phyloP scores from a whole-genome alignment of 164 flowering plant genomes.

The Kingdonia uniflora region DNA sequence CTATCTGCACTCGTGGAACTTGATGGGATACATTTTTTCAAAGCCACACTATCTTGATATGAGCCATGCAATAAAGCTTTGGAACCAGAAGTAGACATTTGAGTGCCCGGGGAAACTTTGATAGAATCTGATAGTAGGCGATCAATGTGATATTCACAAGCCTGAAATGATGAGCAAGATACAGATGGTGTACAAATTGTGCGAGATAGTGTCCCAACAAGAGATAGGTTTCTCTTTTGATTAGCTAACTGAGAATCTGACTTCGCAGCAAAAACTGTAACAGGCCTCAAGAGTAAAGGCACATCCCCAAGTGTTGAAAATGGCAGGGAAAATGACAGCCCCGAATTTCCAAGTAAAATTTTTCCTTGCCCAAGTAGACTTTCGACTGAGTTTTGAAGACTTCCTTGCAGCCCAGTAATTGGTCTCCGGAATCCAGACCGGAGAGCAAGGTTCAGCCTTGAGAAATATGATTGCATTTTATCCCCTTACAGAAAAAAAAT shows the following conservation, averaged over 20 bases:
- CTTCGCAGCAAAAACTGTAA: conserved; percentile 28
- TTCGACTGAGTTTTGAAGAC: conserved; percentile 28
- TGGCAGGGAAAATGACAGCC: conserved; percentile 25
- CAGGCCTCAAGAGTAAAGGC: conserved; percentile 27
- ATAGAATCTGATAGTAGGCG: conserved; percentile 23
- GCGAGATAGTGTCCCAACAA: conserved; percentile 67
- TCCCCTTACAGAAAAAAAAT: conserved; percentile 25
- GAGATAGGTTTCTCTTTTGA: conserved; percentile 36
- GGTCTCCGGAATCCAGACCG: conserved; percentile 27
- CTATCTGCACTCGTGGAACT: conserved; percentile 23
- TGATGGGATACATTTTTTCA: conserved; percentile 22
- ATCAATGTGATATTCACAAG: conserved; percentile 60
- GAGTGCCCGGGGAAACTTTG: conserved; percentile 9
- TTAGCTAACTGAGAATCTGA: conserved; percentile 35
- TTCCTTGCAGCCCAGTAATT: conserved; percentile 26
- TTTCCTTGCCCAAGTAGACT: conserved; percentile 36
- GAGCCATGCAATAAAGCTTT: conserved; percentile 32
- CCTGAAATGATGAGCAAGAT: conserved; percentile 65
- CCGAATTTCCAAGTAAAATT: conserved; percentile 31
- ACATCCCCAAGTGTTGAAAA: conserved; percentile 28
- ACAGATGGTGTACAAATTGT: conserved; percentile 69
- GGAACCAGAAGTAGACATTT: conserved; percentile 37
- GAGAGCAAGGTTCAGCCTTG: conserved; percentile 34
- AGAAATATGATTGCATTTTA: conserved; percentile 64
- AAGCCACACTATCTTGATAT: conserved; percentile 25